Percentiles rank a stretch among this genome's conserved stretches.
phyloP scores from a whole-genome alignment of 306 rosid genomes.

The Glycine tomentella region DNA sequence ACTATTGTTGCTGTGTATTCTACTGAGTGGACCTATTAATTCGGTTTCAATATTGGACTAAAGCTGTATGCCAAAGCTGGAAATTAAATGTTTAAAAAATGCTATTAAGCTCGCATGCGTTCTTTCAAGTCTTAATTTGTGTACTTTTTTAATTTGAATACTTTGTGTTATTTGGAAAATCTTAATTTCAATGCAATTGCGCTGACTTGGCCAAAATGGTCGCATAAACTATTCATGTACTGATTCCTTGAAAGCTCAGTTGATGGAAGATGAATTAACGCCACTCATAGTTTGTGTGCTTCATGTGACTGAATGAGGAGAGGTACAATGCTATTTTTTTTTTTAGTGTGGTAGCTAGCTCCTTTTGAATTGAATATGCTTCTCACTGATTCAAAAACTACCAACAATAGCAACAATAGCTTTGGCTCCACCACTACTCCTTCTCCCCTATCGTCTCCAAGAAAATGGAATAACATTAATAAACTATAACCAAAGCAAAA shows the following conservation, averaged over 20 bases:
- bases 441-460: not conserved
- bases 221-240: not conserved
- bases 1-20: slow-evolving; percentile 43
- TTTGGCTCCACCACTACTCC: slow-evolving; percentile 16
- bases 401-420: not conserved
- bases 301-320: slow-evolving; percentile 23
- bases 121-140: not conserved
- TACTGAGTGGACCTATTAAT: slow-evolving; percentile 48
- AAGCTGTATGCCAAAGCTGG: slow-evolving; percentile 54
- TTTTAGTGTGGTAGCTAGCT: too few relatives aligned
- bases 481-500: slow-evolving; percentile 11
- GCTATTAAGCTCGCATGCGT: slow-evolving; percentile 40
- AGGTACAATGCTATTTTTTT: not conserved
- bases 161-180: not conserved
- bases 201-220: slow-evolving; percentile 39
- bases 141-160: slow-evolving; percentile 29
- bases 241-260: too few relatives aligned
- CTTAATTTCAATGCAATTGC: slow-evolving; percentile 41
- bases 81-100: slow-evolving; percentile 28
- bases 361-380: slow-evolving; percentile 3
- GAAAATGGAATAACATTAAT: not conserved
- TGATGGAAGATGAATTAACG: too few relatives aligned
- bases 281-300: slow-evolving; percentile 29
- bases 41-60: slow-evolving; percentile 46
- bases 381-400: not conserved